A percentile compares a stretch with the other conserved stretches of the same genome.
These are phyloP conservation scores for Ascodesmis nigricans DNA, from an alignment of 495 filamentous ascomycete genomes.

Conservation along the genomic window DNA sequence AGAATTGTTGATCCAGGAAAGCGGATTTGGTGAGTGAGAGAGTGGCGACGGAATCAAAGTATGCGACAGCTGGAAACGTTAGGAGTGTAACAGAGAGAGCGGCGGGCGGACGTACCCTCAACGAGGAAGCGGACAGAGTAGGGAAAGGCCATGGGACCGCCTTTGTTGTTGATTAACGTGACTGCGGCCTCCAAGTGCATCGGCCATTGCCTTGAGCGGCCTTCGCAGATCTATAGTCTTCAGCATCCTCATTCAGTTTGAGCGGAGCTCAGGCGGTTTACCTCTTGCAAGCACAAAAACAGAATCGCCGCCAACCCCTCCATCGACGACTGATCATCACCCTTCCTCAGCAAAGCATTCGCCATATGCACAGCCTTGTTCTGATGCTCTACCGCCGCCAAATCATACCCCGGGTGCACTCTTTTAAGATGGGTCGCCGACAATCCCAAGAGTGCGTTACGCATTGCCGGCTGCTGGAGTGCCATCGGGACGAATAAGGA, in stretches of 20 bases:
- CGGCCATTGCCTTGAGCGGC: background rate
- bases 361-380: background rate
- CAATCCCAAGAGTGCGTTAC: constrained; percentile 2
- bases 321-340: background rate
- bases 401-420: background rate
- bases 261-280: too few relatives aligned
- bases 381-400: constrained; percentile 1
- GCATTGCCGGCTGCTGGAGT: constrained; percentile 1
- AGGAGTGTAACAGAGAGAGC: background rate
- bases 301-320: constrained; percentile 4
- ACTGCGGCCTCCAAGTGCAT: constrained; percentile 3
- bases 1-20: constrained; percentile 5
- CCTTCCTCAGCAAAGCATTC: constrained; percentile 1
- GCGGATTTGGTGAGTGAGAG: constrained; percentile 2
- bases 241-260: too few relatives aligned
- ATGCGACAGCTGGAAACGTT: constrained; percentile 3
- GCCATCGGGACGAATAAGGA: constrained; percentile 3
- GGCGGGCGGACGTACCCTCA: constrained; percentile 1
- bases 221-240: too few relatives aligned
- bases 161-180: constrained; percentile 2
- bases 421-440: constrained; percentile 5
- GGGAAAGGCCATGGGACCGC: constrained; percentile 1
- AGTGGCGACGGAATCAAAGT: constrained; percentile 4
- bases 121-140: constrained; percentile 1
- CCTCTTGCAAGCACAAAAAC: constrained; percentile 1